These are phyloP conservation scores for Anthracocystis setariae DNA, from an alignment of 1,284 basidiomycete species.

Conservation along the genomic window DNA sequence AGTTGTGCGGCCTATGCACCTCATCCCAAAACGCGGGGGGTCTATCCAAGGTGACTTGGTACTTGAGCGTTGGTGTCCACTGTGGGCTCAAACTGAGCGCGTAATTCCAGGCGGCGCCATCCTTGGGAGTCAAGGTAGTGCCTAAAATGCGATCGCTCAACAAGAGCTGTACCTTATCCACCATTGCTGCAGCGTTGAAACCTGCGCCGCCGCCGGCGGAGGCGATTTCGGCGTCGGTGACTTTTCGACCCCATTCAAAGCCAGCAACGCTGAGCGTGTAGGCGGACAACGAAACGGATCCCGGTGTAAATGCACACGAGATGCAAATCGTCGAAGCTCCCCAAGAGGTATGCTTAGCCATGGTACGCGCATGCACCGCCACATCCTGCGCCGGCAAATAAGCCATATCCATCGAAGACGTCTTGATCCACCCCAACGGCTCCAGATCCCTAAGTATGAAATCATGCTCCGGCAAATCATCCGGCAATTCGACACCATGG, in stretches of 20 bases:
- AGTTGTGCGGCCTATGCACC: conserved; percentile 78
- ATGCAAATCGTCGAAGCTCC: conserved; percentile 93
- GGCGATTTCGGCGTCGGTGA: conserved; percentile 79
- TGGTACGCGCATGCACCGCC: conserved; percentile 93
- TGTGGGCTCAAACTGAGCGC: conserved; percentile 78
- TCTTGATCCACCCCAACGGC: conserved; percentile 97
- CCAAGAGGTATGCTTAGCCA: conserved; percentile 95
- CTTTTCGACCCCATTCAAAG: conserved; percentile 97
- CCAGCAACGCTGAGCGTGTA: conserved; percentile 89
- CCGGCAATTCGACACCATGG: conserved; percentile 87
- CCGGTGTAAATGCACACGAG: conserved; percentile 95
- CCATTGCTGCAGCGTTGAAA: conserved; percentile 88
- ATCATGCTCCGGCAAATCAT: conserved; percentile 87
- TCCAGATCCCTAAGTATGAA: conserved; percentile 93
- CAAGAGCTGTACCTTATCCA: conserved; percentile 91
- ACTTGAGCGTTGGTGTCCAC: conserved; percentile 86
- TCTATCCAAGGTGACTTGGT: conserved; percentile 87
- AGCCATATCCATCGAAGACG: conserved; percentile 74
- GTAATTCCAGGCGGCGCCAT: conserved; percentile 61
- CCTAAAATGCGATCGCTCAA: conserved; percentile 78
- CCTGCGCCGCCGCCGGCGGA: conserved; percentile 72
- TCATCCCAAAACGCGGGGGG: conserved; percentile 96
- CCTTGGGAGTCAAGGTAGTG: conserved; percentile 61
- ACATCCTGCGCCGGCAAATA: conserved; percentile 88
- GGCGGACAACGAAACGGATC: conserved; percentile 92